Evolutionary conservation across 176 grass and related monocot species (phyloP), one percentile per base, ranked within the genome.

Genomic region (Eleusine coracana): DNA sequence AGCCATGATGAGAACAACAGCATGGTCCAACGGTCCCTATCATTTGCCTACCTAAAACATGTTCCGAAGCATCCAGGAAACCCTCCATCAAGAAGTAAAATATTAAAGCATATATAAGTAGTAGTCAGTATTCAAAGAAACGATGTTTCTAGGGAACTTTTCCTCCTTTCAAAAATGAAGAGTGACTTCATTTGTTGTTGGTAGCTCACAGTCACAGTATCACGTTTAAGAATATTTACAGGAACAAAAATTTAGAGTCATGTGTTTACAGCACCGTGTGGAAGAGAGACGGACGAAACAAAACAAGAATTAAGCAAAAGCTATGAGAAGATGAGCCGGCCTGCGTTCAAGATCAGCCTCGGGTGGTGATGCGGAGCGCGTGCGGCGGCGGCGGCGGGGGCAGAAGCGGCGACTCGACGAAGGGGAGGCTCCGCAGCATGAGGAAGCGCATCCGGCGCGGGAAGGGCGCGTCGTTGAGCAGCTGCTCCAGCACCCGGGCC

Each of bases 371-470:
- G 31, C 62, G 86, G 80, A 97, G 78, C 10, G 90, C 92, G 83
- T 98, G 84, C 10, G 86, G 20, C 72, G 94, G 91, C 77, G 86
- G 23, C 68, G 91, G 89, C 73, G 56, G 56, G 0, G 87, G 87
- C 13, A 87, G 83, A 16, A 80, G 92, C 20, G 83, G 90, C 48
- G 90, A 86, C 6, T 78, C 41, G 4, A 84, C 82, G 85, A 94
- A 97, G 54, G 95, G 95, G 75, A 98, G 88, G 82, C 86, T 94
- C 59, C 88, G 92, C 50, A 95, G 88, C 88, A 98, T 98, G 88
- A 95, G 88, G 75, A 92, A 91, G 67, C 95, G 88, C 95, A 94
- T 92, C 72, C 88, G 83, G 56, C 92, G 78, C n/a, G 92, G 92
- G 76, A 98, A 87, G 48, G 92, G 95, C 65, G 83, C 90, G 51